Conservation (phyloP, 2,329 filamentous ascomycete species). For the Arthroderma sp. region DNA sequence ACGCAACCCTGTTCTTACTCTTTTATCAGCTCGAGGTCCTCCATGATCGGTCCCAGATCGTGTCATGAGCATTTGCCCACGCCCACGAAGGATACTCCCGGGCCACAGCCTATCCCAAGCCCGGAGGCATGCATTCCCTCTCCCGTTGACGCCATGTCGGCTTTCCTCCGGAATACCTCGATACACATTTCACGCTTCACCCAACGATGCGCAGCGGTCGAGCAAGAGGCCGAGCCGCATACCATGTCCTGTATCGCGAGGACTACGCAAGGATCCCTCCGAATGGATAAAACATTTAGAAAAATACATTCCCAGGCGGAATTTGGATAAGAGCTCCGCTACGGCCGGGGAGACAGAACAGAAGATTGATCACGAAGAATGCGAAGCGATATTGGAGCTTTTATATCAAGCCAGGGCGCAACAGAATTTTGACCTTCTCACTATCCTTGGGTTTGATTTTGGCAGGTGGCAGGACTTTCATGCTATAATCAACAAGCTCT, state of each 20-base stretch:
- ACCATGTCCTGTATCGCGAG: conserved; percentile 15
- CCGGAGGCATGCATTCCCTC: not conserved
- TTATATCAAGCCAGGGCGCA: conserved; percentile 22
- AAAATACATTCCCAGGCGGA: conserved; percentile 22
- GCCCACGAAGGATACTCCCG: conserved; percentile 17
- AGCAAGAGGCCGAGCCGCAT: conserved; percentile 6
- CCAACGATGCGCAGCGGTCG: conserved; percentile 1
- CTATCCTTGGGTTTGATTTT: conserved; percentile 29
- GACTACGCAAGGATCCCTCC: conserved; percentile 18
- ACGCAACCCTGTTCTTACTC: not conserved
- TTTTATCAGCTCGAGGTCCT: not conserved
- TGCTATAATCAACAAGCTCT: conserved; percentile 27
- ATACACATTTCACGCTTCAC: not conserved
- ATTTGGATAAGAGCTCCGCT: conserved; percentile 4
- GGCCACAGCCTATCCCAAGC: conserved; percentile 7
- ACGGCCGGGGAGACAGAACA: conserved; percentile 7
- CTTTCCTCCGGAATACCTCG: not conserved
- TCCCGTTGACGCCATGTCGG: not conserved
- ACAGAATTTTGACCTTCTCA: conserved; percentile 27
- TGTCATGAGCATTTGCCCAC: conserved; percentile 35
- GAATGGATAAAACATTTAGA: conserved; percentile 28
- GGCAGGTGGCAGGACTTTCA: conserved; percentile 33
- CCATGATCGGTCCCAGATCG: conserved; percentile 16
- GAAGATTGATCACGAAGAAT: conserved; percentile 13
- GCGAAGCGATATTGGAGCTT: conserved; percentile 23